Base-by-base conservation (phyloP, 345 rosid species). In the Salix viminalis region DNA sequence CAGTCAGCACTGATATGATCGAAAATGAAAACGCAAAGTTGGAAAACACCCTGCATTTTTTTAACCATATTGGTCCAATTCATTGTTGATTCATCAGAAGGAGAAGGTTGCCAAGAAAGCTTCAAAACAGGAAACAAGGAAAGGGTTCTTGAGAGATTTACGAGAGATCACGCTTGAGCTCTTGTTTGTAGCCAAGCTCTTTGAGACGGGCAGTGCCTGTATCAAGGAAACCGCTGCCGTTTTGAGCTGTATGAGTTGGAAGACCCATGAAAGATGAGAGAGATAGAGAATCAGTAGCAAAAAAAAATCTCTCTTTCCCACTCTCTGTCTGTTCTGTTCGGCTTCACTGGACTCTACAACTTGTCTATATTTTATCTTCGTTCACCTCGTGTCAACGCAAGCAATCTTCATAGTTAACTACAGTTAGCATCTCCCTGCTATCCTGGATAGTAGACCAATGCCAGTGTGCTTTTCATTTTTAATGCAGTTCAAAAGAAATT, bases 161-260 rank as follows among this genome's bases (percentile, higher is more conserved):
- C 97, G 96, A 95, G 83, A 95, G 93, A 69, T 93, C 93, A 44
- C 97, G 99, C 87, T 93, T 93, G 74, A 95, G 98, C 67, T 95
- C 99, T 83, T 95, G 98, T 83, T 93, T 95, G 91, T 95, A 95
- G 50, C 99, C 99, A 65, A 95, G 96, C 86, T 95, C 91, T 65
- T 77, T 85, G 76, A 91, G 94, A 54, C 99, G 93, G 69, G 86
- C 72, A 75, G 83, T 89, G 73, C 96, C 92, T 9, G 97, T 88
- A 82, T 91, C 97, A 30, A 80, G 73, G 70, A 69, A 54, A 65
- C 37, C 70, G 50, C 19, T 46, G 30, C 83, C 85, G 26, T 86
- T 79, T 74, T 52, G 65, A 8, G 73, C 54, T 4, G 70, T 69
- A 18, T 76, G 75, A 67, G 79, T 56, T 28, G 89, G 87, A 41